Conservation (phyloP, 2,329 filamentous ascomycete species). For the Cyanodermella asteris region DNA sequence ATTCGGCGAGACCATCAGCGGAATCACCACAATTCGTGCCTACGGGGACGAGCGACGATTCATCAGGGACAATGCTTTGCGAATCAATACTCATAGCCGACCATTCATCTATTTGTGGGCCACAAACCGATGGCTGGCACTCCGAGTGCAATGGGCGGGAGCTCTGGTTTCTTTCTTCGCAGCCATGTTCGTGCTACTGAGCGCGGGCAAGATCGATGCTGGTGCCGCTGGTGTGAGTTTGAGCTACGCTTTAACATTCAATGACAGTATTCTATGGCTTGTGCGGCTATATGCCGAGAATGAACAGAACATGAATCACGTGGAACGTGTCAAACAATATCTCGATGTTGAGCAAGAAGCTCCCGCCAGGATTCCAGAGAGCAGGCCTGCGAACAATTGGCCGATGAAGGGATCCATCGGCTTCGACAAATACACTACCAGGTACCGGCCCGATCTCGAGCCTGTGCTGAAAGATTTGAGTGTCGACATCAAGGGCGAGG, state of each 20-base stretch:
- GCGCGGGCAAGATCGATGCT: slow-evolving; percentile 62
- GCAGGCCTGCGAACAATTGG: slow-evolving; percentile 60
- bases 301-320: slow-evolving; percentile 98
- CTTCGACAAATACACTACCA: slow-evolving; percentile 72
- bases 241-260: slow-evolving; percentile 91
- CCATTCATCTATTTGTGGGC: slow-evolving; percentile 96
- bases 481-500: slow-evolving; percentile 64
- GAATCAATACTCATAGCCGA: slow-evolving; percentile 75
- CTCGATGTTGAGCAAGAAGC: slow-evolving; percentile 92
- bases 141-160: slow-evolving; percentile 75
- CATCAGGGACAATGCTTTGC: slow-evolving; percentile 68
- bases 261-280: slow-evolving; percentile 90
- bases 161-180: slow-evolving; percentile 87
- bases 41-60: slow-evolving; percentile 90
- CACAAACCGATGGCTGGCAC: slow-evolving; percentile 86
- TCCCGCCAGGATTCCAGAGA: slow-evolving; percentile 51
- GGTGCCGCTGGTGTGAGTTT: slow-evolving; percentile 84
- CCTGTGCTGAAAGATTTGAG: slow-evolving; percentile 64
- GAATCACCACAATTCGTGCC: slow-evolving; percentile 89
- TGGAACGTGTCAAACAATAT: slow-evolving; percentile 94
- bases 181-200: slow-evolving; percentile 72
- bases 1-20: slow-evolving; percentile 84
- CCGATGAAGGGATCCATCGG: slow-evolving; percentile 67
- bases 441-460: slow-evolving; percentile 72
- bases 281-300: slow-evolving; percentile 85